Evolutionary conservation across 2,329 filamentous ascomycete species (phyloP), one percentile per base, ranked within the genome.

Genomic region (Colletotrichum lindemuthianum): DNA sequence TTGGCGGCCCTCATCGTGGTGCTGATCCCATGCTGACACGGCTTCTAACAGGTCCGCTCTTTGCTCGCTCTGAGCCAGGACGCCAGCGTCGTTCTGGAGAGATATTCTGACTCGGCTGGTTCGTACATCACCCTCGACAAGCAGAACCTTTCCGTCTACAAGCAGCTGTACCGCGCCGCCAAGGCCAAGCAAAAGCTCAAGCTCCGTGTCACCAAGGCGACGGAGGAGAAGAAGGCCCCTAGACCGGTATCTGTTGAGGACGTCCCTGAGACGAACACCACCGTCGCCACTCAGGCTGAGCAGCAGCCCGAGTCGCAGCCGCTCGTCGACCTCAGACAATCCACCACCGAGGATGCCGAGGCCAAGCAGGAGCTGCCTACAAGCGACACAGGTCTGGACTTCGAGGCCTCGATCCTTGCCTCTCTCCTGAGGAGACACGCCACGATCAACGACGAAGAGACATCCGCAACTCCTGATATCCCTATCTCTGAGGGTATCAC

Each of bases 171-270:
- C 76, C 91, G 96, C 72, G 96, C 96, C 70, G 96, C 96, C 69
- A 99, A 97, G 83, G 96, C 96, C 41, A 99, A 99, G 85, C 89
- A 94, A 69, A 99, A 98, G 89, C 89, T 99, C 71, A 94, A 96
- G 78, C 87, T 99, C 65, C 92, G 89, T 70, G 90, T 92, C 41
- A 90, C 87, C 13, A 68, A 73, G 65, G 4, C 34, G 24, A 41
- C 41, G 24, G 76, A 78, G 60, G 73, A 73, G 68, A 77, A 71
- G 64, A 67, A 70, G 10, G 67, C 68, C 6, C 77, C 79, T 15
- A 76, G 79, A 71, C 75, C 80, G 11, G 81, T 83, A 45, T 81
- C 82, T 7, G 78, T 85, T 59, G 83, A 89, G 70, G 82, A 87
- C 60, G 82, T 80, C 44, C 75, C 74, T n/a, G 76, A 82, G 67